Evolutionary conservation across 2,329 filamentous ascomycete genomes (phyloP).

Genomic region (Arthrinium puccinioides): DNA sequence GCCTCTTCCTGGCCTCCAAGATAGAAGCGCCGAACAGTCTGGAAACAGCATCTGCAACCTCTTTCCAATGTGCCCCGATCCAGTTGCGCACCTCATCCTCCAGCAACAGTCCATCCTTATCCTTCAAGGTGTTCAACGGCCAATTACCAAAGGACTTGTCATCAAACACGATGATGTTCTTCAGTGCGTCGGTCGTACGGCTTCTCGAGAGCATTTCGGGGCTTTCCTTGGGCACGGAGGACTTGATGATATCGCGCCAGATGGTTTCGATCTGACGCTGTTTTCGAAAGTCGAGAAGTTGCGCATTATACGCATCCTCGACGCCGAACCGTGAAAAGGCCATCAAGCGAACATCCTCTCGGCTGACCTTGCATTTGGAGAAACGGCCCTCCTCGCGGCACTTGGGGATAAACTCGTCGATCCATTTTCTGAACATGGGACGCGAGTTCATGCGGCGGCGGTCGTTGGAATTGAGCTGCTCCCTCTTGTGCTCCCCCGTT

Average conservation of each 20-base stretch:
- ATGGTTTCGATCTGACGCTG: conserved; percentile 34
- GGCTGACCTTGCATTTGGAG: conserved; percentile 14
- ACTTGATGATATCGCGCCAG: conserved; percentile 37
- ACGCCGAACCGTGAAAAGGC: conserved; percentile 46
- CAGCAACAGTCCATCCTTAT: conserved; percentile 34
- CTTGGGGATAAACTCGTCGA: conserved; percentile 54
- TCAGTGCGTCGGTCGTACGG: conserved; percentile 33
- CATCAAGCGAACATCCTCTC: conserved; percentile 41
- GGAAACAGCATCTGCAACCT: conserved; percentile 25
- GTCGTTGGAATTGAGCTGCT: conserved; percentile 45
- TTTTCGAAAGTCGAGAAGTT: conserved; percentile 32
- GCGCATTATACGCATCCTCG: conserved; percentile 33
- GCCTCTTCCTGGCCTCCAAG: neutral
- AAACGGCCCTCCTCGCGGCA: conserved; percentile 35
- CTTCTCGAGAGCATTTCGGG: conserved; percentile 23
- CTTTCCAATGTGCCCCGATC: conserved; percentile 28
- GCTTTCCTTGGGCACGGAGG: conserved; percentile 18
- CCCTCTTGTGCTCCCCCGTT: conserved; percentile 19
- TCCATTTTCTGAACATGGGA: conserved; percentile 51
- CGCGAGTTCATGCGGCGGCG: conserved; percentile 47
- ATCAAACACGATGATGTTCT: conserved; percentile 40
- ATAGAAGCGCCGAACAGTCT: too few relatives aligned
- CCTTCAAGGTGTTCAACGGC: conserved; percentile 18
- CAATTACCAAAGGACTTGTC: conserved; percentile 30
- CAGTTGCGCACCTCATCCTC: conserved; percentile 34